Base-by-base conservation (phyloP, 2,329 filamentous ascomycete species). In the Aspergillus quadricinctus region DNA sequence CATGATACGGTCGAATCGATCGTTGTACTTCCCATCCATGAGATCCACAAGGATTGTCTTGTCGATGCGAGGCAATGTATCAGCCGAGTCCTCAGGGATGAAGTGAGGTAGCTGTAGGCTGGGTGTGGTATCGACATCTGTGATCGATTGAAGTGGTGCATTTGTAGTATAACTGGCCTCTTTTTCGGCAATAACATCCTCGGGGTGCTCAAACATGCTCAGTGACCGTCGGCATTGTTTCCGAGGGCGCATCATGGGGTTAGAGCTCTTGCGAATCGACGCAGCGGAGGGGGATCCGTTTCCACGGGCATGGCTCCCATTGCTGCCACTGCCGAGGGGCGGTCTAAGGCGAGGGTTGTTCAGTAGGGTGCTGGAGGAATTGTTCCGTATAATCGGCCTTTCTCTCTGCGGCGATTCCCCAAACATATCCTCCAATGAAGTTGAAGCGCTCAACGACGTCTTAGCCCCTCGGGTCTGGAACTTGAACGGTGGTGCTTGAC, bases 191-290 rank as follows among this genome's bases (percentile, higher is more conserved):
- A 96, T 89, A 54, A 97, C 81, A 70, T 97, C 94, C 63, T 85
- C 89, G 3, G 92, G 89, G 71, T 89, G 86, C 77, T 97, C 93
- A 75, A 96, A 99, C 94, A 99, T 99, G 82, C 94, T 97, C 69
- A 97, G 78, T 25, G 93, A 96, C 63, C 94, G 87, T 58, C 94
- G 87, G 69, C 93, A 93, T 72, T 94, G 90, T 70, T 96, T 96
- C 63, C 92, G 85, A 48, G 89, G 89, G 59, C 91, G 86, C 66
- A 86, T 79, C 63, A 89, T 84, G 55, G 83, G 88, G 72, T 87
- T 92, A 50, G 83, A 88, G 68, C 78, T 82, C 63, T 92, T 90
- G 61, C 92, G 86, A 55, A 87, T 77, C 64, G 93, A 88, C 57
- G 78, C 80, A 57, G 81, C 81, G 59, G 88, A 82, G 35, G 92